Evolutionary conservation across 805 yeast species (phyloP).

Genomic region (Diddensiella santjacobensis): DNA sequence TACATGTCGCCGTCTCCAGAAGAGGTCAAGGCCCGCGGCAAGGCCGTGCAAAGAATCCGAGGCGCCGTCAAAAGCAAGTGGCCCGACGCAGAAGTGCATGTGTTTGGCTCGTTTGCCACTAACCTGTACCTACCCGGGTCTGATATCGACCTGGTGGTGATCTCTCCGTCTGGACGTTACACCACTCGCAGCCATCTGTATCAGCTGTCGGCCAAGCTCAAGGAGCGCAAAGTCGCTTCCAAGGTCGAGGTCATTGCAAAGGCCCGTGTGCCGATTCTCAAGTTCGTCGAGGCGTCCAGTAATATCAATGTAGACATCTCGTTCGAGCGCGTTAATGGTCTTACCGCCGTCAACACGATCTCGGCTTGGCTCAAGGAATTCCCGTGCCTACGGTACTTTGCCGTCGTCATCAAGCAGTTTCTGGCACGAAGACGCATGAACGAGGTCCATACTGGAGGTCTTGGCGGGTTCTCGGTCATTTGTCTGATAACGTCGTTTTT

Average conservation of each 20-base stretch:
- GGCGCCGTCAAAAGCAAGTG: slow-evolving; percentile 53
- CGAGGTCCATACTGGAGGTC: slow-evolving; percentile 87
- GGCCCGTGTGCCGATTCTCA: slow-evolving; percentile 92
- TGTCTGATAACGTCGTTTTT: slow-evolving; percentile 79
- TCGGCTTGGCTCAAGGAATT: slow-evolving; percentile 66
- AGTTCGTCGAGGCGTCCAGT: slow-evolving; percentile 71
- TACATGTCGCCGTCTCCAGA: slow-evolving; percentile 80
- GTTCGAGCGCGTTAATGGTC: slow-evolving; percentile 78
- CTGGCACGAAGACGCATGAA: slow-evolving; percentile 71
- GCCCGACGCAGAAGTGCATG: slow-evolving; percentile 75
- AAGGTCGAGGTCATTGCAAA: slow-evolving; percentile 81
- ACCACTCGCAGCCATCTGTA: slow-evolving; percentile 61
- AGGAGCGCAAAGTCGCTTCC: slow-evolving; percentile 57
- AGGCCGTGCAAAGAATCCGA: slow-evolving; percentile 58
- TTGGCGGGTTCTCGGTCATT: slow-evolving; percentile 92
- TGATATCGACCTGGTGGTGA: slow-evolving; percentile 89
- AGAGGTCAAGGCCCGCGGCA: slow-evolving; percentile 67
- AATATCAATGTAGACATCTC: slow-evolving; percentile 83
- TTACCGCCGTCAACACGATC: slow-evolving; percentile 76
- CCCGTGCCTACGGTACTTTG: slow-evolving; percentile 80
- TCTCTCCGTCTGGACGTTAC: slow-evolving; percentile 55
- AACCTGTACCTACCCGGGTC: slow-evolving; percentile 92
- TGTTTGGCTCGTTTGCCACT: slow-evolving; percentile 93
- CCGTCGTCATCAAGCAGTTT: slow-evolving; percentile 79
- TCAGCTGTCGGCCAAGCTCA: slow-evolving; percentile 65